Conservation (phyloP, 208 protist species). For the Leishmania tarentolae region DNA sequence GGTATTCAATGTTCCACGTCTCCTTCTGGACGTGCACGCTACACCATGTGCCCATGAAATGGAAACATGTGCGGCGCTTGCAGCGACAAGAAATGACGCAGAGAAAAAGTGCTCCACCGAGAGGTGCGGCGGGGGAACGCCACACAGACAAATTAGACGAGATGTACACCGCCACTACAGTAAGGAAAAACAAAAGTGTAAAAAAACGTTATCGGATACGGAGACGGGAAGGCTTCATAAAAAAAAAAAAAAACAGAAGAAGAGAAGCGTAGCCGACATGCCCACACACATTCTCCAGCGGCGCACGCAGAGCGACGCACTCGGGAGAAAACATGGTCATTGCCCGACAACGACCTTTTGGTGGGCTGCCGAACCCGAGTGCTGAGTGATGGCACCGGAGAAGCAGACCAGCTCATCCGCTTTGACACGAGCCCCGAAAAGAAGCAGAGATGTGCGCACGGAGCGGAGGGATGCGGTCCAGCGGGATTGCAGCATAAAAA, state of each 20-base stretch:
- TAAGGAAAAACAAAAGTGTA: too few relatives aligned
- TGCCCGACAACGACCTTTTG: not conserved
- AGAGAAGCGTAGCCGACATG: not conserved
- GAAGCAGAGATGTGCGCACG: not conserved
- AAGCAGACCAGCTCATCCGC: not conserved
- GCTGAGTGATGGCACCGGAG: not conserved
- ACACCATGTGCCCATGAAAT: not conserved
- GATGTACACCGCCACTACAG: not conserved
- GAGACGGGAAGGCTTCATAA: not conserved
- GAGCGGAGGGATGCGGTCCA: not conserved
- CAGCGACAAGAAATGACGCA: not conserved
- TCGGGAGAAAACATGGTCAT: not conserved
- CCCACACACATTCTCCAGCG: too few relatives aligned
- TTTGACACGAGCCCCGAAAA: not conserved
- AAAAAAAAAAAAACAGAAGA: not conserved
- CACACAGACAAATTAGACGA: not conserved
- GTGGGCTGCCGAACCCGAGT: not conserved
- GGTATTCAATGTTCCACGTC: not conserved
- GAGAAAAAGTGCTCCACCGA: too few relatives aligned
- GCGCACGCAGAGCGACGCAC: not conserved
- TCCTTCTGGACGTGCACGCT: not conserved
- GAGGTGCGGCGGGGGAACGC: not conserved
- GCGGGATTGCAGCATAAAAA: not conserved
- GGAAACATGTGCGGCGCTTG: not conserved
- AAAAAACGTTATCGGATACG: not conserved